A percentile compares a stretch with the other conserved stretches of the same genome.
Evolutionary conservation across 306 rosid genomes (phyloP).

Genomic region (Rosa rugosa): DNA sequence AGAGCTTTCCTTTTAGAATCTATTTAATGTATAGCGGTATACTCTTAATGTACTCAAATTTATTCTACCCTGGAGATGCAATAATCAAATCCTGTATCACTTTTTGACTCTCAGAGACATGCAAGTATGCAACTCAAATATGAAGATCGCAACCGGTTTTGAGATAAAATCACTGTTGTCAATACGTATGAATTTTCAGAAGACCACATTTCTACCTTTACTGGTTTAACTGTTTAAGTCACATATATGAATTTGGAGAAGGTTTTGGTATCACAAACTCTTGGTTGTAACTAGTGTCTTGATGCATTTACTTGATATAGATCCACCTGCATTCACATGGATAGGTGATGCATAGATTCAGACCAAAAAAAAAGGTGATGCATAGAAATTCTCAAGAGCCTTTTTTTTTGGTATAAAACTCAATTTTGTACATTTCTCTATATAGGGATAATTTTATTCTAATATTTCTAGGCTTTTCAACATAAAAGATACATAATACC

Average conservation of each 20-base stretch:
- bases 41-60: neutral
- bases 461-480: neutral
- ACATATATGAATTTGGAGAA: neutral
- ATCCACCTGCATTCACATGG: neutral
- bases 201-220: neutral
- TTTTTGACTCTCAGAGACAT: neutral
- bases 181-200: neutral
- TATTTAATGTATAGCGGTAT: neutral
- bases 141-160: neutral
- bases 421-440: neutral
- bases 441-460: neutral
- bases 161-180: neutral
- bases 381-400: neutral
- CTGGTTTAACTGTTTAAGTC: neutral
- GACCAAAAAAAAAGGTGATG: neutral
- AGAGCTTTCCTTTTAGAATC: neutral
- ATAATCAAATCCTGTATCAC: neutral
- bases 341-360: neutral
- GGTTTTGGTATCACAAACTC: constrained; percentile 2
- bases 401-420: neutral
- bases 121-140: neutral
- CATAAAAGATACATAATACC: neutral
- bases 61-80: neutral
- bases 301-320: neutral
- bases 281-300: neutral